These are phyloP conservation scores for Ambrosia artemisiifolia DNA, from an alignment of 129 eudicot genomes.

Conservation along the genomic window DNA sequence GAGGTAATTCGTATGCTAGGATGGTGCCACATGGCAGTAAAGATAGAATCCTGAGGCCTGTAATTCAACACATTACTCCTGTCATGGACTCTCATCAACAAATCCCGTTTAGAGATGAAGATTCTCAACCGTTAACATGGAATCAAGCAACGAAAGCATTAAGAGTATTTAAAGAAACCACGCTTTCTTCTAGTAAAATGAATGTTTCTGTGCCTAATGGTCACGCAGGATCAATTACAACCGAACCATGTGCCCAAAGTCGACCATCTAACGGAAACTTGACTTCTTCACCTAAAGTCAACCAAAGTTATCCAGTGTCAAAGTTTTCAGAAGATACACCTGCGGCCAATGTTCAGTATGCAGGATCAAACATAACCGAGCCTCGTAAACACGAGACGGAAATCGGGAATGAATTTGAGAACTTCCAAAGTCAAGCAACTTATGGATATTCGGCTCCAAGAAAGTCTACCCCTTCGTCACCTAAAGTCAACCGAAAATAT, in stretches of 20 bases:
- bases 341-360: slow-evolving; percentile 11
- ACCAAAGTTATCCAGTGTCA: not conserved
- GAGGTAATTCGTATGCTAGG: slow-evolving; percentile 24
- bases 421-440: slow-evolving; percentile 1
- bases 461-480: slow-evolving; percentile 1
- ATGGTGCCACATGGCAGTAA: slow-evolving; percentile 30
- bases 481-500: not conserved
- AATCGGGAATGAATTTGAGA: not conserved
- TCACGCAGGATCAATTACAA: slow-evolving; percentile 10
- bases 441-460: not conserved
- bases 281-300: not conserved
- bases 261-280: not conserved
- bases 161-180: slow-evolving; percentile 1
- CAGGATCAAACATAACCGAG: slow-evolving; percentile 4
- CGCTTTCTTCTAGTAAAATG: not conserved
- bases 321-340: not conserved
- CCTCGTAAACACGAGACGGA: not conserved
- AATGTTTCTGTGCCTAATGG: slow-evolving; percentile 14
- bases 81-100: not conserved
- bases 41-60: slow-evolving; percentile 9
- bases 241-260: slow-evolving; percentile 4
- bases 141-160: slow-evolving; percentile 11
- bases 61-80: not conserved
- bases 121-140: not conserved
- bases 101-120: slow-evolving; percentile 3